Conservation (phyloP, 495 filamentous ascomycete species). For the Talaromyces nanjingensis region DNA sequence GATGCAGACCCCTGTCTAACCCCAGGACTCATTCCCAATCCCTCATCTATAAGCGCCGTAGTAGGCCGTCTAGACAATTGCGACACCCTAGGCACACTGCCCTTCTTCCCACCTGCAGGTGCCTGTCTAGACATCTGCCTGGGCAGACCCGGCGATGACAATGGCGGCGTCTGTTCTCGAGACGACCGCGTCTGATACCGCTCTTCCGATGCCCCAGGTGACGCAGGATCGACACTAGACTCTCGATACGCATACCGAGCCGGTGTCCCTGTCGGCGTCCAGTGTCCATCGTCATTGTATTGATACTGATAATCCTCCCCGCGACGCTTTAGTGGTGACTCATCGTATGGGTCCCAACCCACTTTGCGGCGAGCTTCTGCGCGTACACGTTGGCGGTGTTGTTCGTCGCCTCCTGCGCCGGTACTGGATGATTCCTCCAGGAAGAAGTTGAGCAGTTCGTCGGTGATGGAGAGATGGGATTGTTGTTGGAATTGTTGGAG, state of each 20-base stretch:
- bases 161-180: slow-evolving; percentile 34
- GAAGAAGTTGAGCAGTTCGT: slow-evolving; percentile 93
- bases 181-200: slow-evolving; percentile 12
- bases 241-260: slow-evolving; percentile 7
- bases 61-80: slow-evolving; percentile 23
- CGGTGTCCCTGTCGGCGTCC: slow-evolving; percentile 8
- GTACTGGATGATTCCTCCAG: slow-evolving; percentile 72
- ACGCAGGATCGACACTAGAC: background rate
- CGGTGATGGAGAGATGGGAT: slow-evolving; percentile 87
- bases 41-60: slow-evolving; percentile 11
- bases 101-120: background rate
- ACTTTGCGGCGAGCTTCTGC: slow-evolving; percentile 66
- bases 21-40: slow-evolving; percentile 11
- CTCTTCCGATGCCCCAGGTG: background rate
- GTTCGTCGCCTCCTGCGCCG: slow-evolving; percentile 62
- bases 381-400: slow-evolving; percentile 63
- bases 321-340: slow-evolving; percentile 57
- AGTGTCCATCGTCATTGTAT: slow-evolving; percentile 6
- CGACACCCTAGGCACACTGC: slow-evolving; percentile 13
- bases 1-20: background rate
- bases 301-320: slow-evolving; percentile 55
- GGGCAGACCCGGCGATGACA: slow-evolving; percentile 21
- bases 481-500: slow-evolving; percentile 97
- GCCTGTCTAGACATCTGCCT: background rate
- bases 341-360: slow-evolving; percentile 86